Conservation (phyloP, 106 monocot species). For the Triglochin maritima region DNA sequence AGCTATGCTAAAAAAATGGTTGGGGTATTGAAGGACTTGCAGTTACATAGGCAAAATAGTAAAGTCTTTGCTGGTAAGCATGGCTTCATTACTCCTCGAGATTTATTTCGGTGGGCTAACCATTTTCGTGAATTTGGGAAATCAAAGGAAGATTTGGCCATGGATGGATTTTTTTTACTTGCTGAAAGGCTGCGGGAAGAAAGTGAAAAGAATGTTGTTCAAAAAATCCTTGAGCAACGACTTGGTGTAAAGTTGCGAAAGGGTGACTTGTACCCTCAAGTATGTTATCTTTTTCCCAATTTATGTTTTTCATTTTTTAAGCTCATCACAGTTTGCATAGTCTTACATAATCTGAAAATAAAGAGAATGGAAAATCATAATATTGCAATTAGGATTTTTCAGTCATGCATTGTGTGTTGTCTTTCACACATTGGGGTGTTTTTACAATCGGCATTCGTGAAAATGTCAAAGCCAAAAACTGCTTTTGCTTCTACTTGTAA, state of each 20-base stretch:
- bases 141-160: slow-evolving; percentile 70
- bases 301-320: not conserved
- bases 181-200: slow-evolving; percentile 89
- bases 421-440: no score
- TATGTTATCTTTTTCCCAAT: not conserved
- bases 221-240: slow-evolving; percentile 36
- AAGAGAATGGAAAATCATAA: no score
- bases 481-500: no score
- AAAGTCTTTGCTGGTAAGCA: slow-evolving; percentile 98
- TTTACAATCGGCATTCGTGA: no score
- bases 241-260: slow-evolving; percentile 43
- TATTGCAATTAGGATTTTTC: no score
- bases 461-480: no score
- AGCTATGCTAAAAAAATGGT: slow-evolving; percentile 82
- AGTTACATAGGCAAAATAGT: slow-evolving; percentile 87
- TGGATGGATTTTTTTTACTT: slow-evolving; percentile 92
- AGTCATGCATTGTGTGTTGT: no score
- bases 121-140: slow-evolving; percentile 57
- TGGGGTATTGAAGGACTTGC: slow-evolving; percentile 85
- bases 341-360: no score
- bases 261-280: slow-evolving; percentile 35
- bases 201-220: slow-evolving; percentile 70
- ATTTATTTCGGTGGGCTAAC: slow-evolving; percentile 91
- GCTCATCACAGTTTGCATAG: no score
- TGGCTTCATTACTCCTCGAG: slow-evolving; percentile 92